Evolutionary conservation across 2,329 filamentous ascomycete genomes (phyloP), one percentile per base, ranked within the genome.

Genomic region (Byssochlamys sp.): DNA sequence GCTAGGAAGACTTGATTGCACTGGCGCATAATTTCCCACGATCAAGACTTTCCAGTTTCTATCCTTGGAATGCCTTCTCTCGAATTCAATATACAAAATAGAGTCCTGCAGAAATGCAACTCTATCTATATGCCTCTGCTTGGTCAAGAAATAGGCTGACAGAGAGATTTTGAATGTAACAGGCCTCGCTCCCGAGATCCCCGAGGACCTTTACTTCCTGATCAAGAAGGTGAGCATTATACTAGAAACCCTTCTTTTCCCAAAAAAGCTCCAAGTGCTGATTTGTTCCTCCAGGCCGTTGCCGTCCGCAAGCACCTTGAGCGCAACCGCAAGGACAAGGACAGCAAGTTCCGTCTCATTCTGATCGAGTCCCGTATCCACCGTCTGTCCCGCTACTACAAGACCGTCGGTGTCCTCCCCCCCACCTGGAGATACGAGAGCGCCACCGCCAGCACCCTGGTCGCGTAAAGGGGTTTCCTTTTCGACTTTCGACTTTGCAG

Each of bases 281-380:
- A 54, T 54, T 24, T 7, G 7, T 19, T 7, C 19, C 5, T 7
- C 3, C 39, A 94, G 91, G 91, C 91, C 71, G 91, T 96, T 72
- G 88, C 91, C 76, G 94, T 99, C 83, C 92, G 94, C 83, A 99
- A 99, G 90, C 95, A 99, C 83, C 90, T 99, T 70, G 91, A 96
- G 87, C 90, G 90, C 81, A 99, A 99, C 88, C 92, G 94, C 82
- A 99, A 99, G 87, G 94, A 99, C 86, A 95, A 91, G 85, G 94
- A 99, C 85, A 90, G 88, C 84, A 99, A 99, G 86, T 99, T 99
- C 90, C 92, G 94, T 77, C 90, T 99, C 68, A 99, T 99, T 92
- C 89, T 99, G 72, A 95, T 99, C 81, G 94, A 99, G 86, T 97
- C 94, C 77, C 90, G 95, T 81, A 97, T 99, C 81, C 94, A 99